phyloP scores from a whole-genome alignment of 1,284 basidiomycete species.

The Sporisorium iseilematis-ciliati region DNA sequence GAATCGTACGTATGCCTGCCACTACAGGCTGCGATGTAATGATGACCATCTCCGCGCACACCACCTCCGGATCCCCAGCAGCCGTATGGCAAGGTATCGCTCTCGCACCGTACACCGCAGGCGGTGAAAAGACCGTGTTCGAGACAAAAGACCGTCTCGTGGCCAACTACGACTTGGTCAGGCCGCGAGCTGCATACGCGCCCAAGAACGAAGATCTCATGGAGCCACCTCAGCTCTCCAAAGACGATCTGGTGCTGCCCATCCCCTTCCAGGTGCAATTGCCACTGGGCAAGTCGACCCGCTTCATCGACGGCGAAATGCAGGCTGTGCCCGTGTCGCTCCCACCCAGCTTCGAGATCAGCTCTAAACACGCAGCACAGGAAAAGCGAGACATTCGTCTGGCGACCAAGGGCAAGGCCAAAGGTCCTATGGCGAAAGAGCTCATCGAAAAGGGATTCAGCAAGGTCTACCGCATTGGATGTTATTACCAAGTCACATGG shows the following conservation, averaged over 20 bases:
- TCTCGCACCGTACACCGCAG: constrained; percentile 50
- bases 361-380: constrained; percentile 51
- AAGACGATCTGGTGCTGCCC: constrained; percentile 53
- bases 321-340: constrained; percentile 57
- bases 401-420: constrained; percentile 49
- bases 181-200: constrained; percentile 41
- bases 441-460: constrained; percentile 57
- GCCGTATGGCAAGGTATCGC: constrained; percentile 62
- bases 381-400: constrained; percentile 53
- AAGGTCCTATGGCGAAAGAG: constrained; percentile 46
- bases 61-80: constrained; percentile 59
- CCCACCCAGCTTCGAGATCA: constrained; percentile 64
- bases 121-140: constrained; percentile 56
- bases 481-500: constrained; percentile 62
- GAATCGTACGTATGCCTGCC: constrained; percentile 53
- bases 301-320: constrained; percentile 61
- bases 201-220: constrained; percentile 48
- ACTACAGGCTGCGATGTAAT: constrained; percentile 53
- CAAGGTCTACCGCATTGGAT: constrained; percentile 62
- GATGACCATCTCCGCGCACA: constrained; percentile 62
- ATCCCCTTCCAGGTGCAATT: constrained; percentile 60
- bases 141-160: constrained; percentile 51
- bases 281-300: constrained; percentile 56
- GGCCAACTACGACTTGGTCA: constrained; percentile 43
- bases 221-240: constrained; percentile 40